Base-by-base conservation (phyloP, 495 filamentous ascomycete genomes). In the Penicillium verhagenii region DNA sequence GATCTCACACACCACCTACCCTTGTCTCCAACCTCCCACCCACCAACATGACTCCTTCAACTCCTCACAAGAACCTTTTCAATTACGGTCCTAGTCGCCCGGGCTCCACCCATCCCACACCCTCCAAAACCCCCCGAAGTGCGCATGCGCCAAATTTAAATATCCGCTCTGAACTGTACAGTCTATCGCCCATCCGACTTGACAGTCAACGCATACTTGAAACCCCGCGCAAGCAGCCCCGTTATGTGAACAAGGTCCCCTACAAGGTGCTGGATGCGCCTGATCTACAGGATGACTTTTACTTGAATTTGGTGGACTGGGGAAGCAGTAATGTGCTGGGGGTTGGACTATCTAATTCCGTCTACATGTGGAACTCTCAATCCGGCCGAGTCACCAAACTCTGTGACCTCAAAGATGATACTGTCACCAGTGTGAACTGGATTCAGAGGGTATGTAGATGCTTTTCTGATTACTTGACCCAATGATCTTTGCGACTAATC, bases 311-410 rank as follows among this genome's bases (percentile, higher is more conserved):
- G 23, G 92, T 98, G 2, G 94, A 98, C 60, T 98, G 94, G 94
- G 94, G 95, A n/a, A 93, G 88, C 60, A 90, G 86, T 58, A 94
- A 97, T 71, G 84, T 96, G 20, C 73, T 98, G 7, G 95, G 91
- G 13, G 94, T 98, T 25, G 94, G 94, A 0, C 72, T 98, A 39
- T 92, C 91, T 16, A 89, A 86, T 25, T 93, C 89, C 47, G 94
- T 98, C n/a, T 98, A 97, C 65, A 94, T 97, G 89, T 98, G 94
- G 92, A 95, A 96, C 65, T 92, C 92, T 10, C 82, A 86, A 44
- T 83, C 86, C 2, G 92, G 93, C 47, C 77, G 84, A 31, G 94
- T 97, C 14, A 94, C 88, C 38, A 95, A 93, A 73, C 81, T 97
- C 0, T 97, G 95, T 68, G 92, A 96, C 39, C 79, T 98, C 10